Evolutionary conservation across 1,284 basidiomycete species (phyloP), one percentile per base, ranked within the genome.

Genomic region (Volvariella surrecta): DNA sequence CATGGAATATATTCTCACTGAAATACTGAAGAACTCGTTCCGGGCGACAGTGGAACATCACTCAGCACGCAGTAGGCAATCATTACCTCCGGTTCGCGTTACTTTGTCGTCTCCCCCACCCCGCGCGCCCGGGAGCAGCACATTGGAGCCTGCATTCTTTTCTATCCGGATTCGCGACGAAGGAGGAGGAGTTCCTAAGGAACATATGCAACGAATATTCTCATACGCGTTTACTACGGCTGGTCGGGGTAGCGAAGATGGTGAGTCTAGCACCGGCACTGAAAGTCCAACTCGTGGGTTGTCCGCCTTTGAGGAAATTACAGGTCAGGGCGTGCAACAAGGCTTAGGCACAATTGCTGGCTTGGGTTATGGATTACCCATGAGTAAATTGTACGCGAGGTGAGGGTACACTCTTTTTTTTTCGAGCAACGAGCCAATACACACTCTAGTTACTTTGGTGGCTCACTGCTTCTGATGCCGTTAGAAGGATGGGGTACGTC

Each of bases 141-240:
- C 11, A 28, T 6, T 28, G 6, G 34, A 19, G 6, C 34, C 34
- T n/a, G 13, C 34, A 19, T 83, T 78, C 58, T 74, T 93, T 44
- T 83, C 82, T 20, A 70, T 94, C 32, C 75, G 91, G 30, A 73
- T 94, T 18, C 74, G 91, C 22, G 90, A 94, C 53, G 80, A 89
- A 53, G 91, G 91, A 2, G 90, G 89, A 13, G 90, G 90, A 2
- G 82, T 94, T 30, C 71, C 79, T 1, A 81, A 81, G 2, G 64
- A 72, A 6, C 79, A 91, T 57, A 76, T 93, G 67, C 66, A 74
- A 13, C 74, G 79, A 41, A 85, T 94, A 45, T 94, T 93, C 61
- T 88, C 86, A 17, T 94, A 94, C 58, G 89, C 89, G 4, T 94
- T 92, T 59, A 92, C 90, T 2, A 93, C 90, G 2, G 85, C 83